These are phyloP conservation scores for Gryganskiella cystojenkinii DNA, from an alignment of 192 early-diverging fungal species.

Conservation along the genomic window DNA sequence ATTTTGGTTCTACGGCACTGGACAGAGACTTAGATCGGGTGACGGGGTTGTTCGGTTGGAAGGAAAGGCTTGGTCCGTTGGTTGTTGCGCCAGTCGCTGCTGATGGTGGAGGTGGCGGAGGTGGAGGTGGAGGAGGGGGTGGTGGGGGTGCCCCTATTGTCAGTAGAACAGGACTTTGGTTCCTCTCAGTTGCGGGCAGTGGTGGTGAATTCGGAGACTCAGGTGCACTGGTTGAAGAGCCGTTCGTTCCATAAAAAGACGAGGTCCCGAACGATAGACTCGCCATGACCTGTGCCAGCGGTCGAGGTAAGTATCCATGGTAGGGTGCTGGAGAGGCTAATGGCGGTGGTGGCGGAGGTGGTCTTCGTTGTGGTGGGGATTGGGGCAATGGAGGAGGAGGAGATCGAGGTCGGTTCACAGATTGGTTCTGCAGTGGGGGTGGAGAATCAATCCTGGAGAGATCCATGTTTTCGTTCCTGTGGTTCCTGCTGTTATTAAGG, in stretches of 20 bases:
- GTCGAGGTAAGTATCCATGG: conserved; percentile 41
- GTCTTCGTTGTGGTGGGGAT: conserved; percentile 13
- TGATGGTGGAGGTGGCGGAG: conserved; percentile 31
- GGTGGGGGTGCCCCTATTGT: conserved; percentile 2
- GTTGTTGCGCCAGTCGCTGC: background rate
- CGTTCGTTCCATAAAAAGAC: conserved; percentile 40
- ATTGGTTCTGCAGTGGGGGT: conserved; percentile 17
- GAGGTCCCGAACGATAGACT: conserved; percentile 31
- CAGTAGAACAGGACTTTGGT: background rate
- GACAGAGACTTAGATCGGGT: background rate
- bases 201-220: conserved; percentile 12
- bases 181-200: background rate
- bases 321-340: conserved; percentile 36
- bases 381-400: background rate
- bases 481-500: too few relatives aligned
- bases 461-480: background rate
- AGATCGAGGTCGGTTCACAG: conserved; percentile 15
- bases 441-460: conserved; percentile 46
- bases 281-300: conserved; percentile 33
- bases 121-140: conserved; percentile 22
- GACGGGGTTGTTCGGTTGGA: background rate
- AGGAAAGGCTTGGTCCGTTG: too few relatives aligned
- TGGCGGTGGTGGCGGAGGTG: conserved; percentile 52
- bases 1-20: background rate
- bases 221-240: conserved; percentile 2